phyloP scores from a whole-genome alignment of 441 rosid genomes.

The Corymbia citriodora region DNA sequence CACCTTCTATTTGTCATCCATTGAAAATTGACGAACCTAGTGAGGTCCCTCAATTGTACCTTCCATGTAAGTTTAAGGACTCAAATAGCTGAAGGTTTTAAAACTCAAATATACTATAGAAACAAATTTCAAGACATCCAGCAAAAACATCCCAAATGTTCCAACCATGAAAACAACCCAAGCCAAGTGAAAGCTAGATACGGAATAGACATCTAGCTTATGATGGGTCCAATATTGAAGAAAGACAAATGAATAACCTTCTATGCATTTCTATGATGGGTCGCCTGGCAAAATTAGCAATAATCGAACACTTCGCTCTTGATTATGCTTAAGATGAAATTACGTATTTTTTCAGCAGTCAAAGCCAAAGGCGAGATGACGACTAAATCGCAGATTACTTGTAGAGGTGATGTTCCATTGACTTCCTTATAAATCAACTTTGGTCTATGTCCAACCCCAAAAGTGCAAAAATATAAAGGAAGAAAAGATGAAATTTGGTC shows the following conservation, averaged over 20 bases:
- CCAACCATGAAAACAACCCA: not conserved
- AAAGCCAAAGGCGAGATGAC: too few species aligned
- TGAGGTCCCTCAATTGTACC: not conserved
- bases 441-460: not conserved
- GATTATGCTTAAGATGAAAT: not conserved
- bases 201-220: not conserved
- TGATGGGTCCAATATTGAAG: too few species aligned
- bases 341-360: not conserved
- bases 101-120: too few species aligned
- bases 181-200: not conserved
- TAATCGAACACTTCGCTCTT: not conserved
- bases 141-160: not conserved
- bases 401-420: not conserved
- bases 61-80: not conserved
- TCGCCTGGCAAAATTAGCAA: too few species aligned
- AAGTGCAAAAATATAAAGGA: not conserved
- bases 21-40: not conserved
- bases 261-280: too few species aligned
- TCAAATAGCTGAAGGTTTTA: too few species aligned
- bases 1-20: not conserved
- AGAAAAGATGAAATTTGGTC: not conserved
- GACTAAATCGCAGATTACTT: too few species aligned
- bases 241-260: too few species aligned
- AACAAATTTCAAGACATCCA: not conserved
- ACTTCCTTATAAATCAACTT: not conserved